Conservation (phyloP, 306 rosid genomes). For the Pachyrhizus erosus region DNA sequence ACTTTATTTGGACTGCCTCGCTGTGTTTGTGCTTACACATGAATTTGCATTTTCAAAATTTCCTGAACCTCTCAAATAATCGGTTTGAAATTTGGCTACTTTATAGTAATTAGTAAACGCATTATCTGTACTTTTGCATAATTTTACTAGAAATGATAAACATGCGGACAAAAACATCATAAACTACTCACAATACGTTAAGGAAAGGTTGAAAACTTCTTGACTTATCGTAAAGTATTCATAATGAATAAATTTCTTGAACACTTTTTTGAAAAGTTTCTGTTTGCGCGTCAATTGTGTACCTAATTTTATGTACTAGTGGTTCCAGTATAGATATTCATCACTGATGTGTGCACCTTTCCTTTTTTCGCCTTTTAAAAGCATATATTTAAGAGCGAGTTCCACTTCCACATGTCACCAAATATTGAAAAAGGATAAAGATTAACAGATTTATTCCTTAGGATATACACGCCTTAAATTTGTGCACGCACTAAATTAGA, state of each 20-base stretch:
- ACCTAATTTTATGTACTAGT: not conserved
- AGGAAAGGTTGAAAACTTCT: not conserved
- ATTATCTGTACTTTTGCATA: not conserved
- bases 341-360: not conserved
- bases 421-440: not conserved
- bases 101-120: not conserved
- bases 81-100: not conserved
- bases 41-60: not conserved
- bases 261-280: not conserved
- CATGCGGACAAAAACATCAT: slow-evolving; percentile 1
- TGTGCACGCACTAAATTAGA: slow-evolving; percentile 16
- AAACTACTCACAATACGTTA: not conserved
- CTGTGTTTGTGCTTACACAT: not conserved
- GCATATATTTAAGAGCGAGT: not conserved
- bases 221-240: not conserved
- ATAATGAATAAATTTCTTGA: not conserved
- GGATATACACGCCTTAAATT: slow-evolving; percentile 14
- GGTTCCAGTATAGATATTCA: not conserved
- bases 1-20: not conserved
- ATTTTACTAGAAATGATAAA: not conserved
- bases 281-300: not conserved
- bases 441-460: not conserved
- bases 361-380: not conserved
- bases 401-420: not conserved
- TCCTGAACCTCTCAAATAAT: not conserved